Conservation (phyloP, 441 rosid genomes). For the Adansonia madagascariensis region DNA sequence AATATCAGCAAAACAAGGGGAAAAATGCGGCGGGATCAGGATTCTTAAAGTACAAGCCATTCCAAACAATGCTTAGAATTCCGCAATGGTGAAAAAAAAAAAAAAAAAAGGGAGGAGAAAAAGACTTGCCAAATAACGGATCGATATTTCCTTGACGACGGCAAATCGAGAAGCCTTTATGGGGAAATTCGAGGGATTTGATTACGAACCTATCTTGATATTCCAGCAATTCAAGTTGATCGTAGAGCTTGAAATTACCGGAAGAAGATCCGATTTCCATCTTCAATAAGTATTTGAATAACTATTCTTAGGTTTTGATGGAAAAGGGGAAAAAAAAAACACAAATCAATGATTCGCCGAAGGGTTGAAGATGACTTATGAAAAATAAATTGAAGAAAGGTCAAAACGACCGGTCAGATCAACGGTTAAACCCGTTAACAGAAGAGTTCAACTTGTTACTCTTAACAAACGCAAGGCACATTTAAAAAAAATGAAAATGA, state of each 20-base stretch:
- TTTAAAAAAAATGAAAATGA: neutral
- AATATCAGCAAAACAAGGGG: neutral
- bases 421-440: neutral
- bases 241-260: slow-evolving; percentile 68
- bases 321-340: neutral
- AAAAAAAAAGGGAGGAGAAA: neutral
- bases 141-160: slow-evolving; percentile 73
- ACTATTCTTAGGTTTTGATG: neutral
- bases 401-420: slow-evolving; percentile 20
- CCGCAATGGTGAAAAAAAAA: slow-evolving; percentile 7
- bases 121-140: slow-evolving; percentile 50
- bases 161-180: slow-evolving; percentile 68
- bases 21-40: slow-evolving; percentile 7
- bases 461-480: neutral
- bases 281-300: neutral
- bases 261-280: slow-evolving; percentile 50
- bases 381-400: slow-evolving; percentile 5
- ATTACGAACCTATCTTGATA: slow-evolving; percentile 76
- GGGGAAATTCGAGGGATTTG: slow-evolving; percentile 60
- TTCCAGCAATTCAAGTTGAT: slow-evolving; percentile 70
- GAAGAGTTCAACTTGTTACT: neutral
- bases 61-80: slow-evolving; percentile 7
- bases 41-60: neutral
- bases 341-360: neutral
- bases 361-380: neutral